phyloP scores from a whole-genome alignment of 768 basidiomycete species.

The Neoboletus magnificus region DNA sequence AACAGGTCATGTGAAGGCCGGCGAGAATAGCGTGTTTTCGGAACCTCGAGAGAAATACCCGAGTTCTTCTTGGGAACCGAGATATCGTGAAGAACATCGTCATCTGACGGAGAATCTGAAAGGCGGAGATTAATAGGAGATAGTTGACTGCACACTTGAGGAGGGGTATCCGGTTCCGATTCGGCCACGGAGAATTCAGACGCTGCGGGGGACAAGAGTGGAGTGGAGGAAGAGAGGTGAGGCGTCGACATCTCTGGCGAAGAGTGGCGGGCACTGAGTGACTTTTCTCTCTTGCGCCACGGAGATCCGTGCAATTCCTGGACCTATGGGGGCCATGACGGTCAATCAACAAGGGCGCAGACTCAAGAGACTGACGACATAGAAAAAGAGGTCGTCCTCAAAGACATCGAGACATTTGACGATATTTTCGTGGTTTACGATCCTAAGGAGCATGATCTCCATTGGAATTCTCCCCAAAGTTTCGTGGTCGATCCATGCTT shows the following conservation, averaged over 20 bases:
- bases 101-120: conserved; percentile 10
- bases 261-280: conserved; percentile 21
- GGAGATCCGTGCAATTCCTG: conserved; percentile 93
- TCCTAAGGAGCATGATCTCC: conserved; percentile 75
- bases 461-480: conserved; percentile 64
- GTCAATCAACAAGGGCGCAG: conserved; percentile 1
- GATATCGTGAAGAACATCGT: conserved; percentile 6
- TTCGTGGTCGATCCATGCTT: conserved; percentile 56
- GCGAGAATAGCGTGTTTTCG: conserved; percentile 50
- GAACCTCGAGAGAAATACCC: conserved; percentile 12
- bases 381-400: conserved; percentile 82
- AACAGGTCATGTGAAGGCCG: conserved; percentile 90
- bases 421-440: conserved; percentile 75
- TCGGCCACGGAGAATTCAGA: conserved; percentile 46
- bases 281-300: conserved; percentile 57
- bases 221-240: conserved; percentile 38
- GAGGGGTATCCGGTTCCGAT: conserved; percentile 46
- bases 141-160: conserved; percentile 27
- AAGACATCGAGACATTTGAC: conserved; percentile 82
- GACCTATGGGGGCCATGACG: conserved; percentile 45
- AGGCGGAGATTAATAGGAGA: conserved; percentile 18
- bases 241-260: conserved; percentile 26
- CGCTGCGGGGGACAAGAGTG: conserved; percentile 55
- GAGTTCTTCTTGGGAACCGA: conserved; percentile 10
- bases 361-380: conserved; percentile 57